Percentiles rank a stretch among this genome's conserved stretches.
Evolutionary conservation across 257 asterid genomes (phyloP).

Genomic region (Linderniella brevidens): DNA sequence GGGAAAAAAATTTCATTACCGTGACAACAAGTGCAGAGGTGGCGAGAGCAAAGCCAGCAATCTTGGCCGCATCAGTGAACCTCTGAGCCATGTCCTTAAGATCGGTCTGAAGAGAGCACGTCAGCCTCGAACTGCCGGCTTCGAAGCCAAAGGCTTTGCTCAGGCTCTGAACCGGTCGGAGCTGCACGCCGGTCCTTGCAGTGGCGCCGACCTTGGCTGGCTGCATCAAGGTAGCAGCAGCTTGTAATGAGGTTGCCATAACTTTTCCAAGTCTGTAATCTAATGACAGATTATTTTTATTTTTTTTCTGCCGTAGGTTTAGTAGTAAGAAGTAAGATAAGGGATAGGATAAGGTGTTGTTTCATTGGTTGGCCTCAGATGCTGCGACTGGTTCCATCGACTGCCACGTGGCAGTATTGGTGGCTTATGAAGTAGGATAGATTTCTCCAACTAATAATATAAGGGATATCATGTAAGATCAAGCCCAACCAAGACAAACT

Average conservation of each 20-base stretch:
- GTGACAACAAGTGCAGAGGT: conserved; percentile 89
- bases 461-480: too few species aligned
- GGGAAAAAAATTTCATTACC: too few species aligned
- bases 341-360: conserved; percentile 54
- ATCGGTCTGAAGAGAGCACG: conserved; percentile 76
- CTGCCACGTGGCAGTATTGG: background rate
- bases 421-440: too few species aligned
- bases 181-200: conserved; percentile 32
- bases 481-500: too few species aligned
- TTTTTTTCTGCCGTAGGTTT: conserved; percentile 10
- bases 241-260: conserved; percentile 85
- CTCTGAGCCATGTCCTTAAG: conserved; percentile 68
- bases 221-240: conserved; percentile 84
- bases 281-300: too few species aligned
- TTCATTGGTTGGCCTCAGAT: conserved; percentile 30
- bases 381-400: background rate
- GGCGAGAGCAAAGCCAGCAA: conserved; percentile 95
- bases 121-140: conserved; percentile 20
- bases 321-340: conserved; percentile 27
- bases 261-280: too few species aligned
- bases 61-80: conserved; percentile 79
- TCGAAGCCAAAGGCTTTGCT: conserved; percentile 60
- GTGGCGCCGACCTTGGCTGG: conserved; percentile 59
- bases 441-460: too few species aligned
- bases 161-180: conserved; percentile 37